A percentile compares a stretch with the other conserved stretches of the same genome.
These are phyloP conservation scores for Trichoderma sp. DNA, from an alignment of 2,329 filamentous ascomycete genomes.

Conservation along the genomic window DNA sequence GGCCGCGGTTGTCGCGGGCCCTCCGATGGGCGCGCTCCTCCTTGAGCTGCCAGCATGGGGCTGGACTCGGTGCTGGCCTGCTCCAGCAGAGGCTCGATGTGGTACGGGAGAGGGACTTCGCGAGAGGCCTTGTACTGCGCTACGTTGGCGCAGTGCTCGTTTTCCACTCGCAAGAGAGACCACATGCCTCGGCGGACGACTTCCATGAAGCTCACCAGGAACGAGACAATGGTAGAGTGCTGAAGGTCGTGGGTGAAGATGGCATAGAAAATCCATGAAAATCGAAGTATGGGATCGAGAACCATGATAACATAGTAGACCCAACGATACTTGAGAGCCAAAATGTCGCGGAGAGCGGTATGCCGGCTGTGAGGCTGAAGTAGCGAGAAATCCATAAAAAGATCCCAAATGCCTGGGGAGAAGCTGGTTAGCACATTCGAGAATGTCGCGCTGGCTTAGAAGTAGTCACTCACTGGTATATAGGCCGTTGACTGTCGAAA, in stretches of 20 bases:
- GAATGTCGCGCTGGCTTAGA: background rate
- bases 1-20: slow-evolving; percentile 3
- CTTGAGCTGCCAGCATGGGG: slow-evolving; percentile 30
- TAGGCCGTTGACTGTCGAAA: slow-evolving; percentile 77
- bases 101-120: slow-evolving; percentile 84
- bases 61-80: slow-evolving; percentile 44
- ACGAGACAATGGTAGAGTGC: slow-evolving; percentile 81
- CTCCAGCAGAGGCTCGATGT: slow-evolving; percentile 54
- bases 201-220: slow-evolving; percentile 76
- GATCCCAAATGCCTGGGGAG: slow-evolving; percentile 75
- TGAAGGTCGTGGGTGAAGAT: slow-evolving; percentile 79
- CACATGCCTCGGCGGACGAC: slow-evolving; percentile 85
- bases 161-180: slow-evolving; percentile 92
- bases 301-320: slow-evolving; percentile 85
- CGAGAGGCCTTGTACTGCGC: slow-evolving; percentile 85
- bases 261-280: slow-evolving; percentile 92
- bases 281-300: slow-evolving; percentile 81
- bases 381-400: slow-evolving; percentile 96
- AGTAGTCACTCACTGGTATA: slow-evolving; percentile 69
- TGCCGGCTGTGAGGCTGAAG: slow-evolving; percentile 73
- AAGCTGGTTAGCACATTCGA: background rate
- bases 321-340: slow-evolving; percentile 78
- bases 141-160: slow-evolving; percentile 95
- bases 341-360: slow-evolving; percentile 71
- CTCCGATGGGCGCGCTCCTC: slow-evolving; percentile 20